A percentile compares a stretch with the other conserved stretches of the same genome.
Conservation (phyloP, 2,329 filamentous ascomycete species). For the Trichoderma polysporum region DNA sequence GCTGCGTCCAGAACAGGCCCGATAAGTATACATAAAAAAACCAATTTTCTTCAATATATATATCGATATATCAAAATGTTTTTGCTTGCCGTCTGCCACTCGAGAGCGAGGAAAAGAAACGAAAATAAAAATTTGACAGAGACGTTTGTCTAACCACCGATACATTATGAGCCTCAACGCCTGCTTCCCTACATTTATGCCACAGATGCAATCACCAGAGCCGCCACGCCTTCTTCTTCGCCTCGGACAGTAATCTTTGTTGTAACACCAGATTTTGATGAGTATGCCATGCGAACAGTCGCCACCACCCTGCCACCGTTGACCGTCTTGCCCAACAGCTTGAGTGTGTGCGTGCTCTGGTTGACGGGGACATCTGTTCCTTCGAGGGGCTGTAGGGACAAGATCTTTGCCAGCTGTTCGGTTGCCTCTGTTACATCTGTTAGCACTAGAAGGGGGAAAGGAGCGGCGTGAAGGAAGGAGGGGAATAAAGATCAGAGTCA, state of each 20-base stretch:
- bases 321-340: conserved; percentile 93
- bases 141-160: conserved; percentile 32
- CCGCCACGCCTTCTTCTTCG: conserved; percentile 89
- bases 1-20: background rate
- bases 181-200: conserved; percentile 54
- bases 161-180: conserved; percentile 40
- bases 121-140: conserved; percentile 3
- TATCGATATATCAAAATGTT: background rate
- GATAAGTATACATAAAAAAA: background rate
- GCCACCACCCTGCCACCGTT: conserved; percentile 85
- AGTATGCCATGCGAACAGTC: conserved; percentile 89
- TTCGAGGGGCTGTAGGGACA: conserved; percentile 91
- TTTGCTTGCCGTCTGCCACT: conserved; percentile 14
- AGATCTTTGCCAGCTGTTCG: conserved; percentile 79
- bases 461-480: background rate
- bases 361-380: conserved; percentile 89
- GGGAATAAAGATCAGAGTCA: background rate
- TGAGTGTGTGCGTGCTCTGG: conserved; percentile 88
- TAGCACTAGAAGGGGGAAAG: conserved; percentile 19
- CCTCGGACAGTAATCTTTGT: conserved; percentile 91
- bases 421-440: conserved; percentile 69
- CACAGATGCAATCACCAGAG: conserved; percentile 79
- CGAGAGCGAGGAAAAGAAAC: background rate
- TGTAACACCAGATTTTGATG: conserved; percentile 87
- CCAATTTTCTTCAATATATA: background rate